Conservation (phyloP, 164 flowering plant genomes). For the Santalum album region DNA sequence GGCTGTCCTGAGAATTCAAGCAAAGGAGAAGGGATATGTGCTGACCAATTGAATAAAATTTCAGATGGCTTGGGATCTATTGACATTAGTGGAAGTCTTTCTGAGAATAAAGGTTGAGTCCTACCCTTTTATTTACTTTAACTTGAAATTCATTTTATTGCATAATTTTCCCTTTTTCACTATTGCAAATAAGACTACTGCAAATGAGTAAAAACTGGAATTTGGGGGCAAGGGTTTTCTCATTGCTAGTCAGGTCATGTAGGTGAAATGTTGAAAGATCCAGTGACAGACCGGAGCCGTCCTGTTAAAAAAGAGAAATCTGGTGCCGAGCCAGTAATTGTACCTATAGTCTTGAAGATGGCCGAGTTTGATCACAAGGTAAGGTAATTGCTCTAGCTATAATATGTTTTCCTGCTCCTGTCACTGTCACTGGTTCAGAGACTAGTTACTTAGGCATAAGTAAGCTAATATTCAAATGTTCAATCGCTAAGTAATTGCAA, state of each 20-base stretch:
- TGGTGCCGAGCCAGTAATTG: conserved; percentile 68
- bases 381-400: neutral
- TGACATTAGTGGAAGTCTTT: conserved; percentile 18
- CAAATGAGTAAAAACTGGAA: conserved; percentile 7
- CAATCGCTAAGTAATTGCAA: too few relatives aligned
- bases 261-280: conserved; percentile 37
- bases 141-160: neutral
- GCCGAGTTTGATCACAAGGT: conserved; percentile 99
- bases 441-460: neutral
- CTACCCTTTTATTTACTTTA: neutral
- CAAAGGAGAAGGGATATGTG: conserved; percentile 18
- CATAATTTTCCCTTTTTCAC: neutral
- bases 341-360: conserved; percentile 91
- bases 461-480: too few relatives aligned
- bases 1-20: conserved; percentile 4
- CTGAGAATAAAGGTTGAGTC: conserved; percentile 45
- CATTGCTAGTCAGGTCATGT: conserved; percentile 12
- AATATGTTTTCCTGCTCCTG: neutral
- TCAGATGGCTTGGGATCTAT: conserved; percentile 28
- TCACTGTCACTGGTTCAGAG: neutral
- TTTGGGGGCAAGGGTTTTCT: neutral
- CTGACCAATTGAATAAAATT: conserved; percentile 32
- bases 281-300: conserved; percentile 21
- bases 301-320: conserved; percentile 40
- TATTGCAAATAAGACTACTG: neutral